Evolutionary conservation across 108 stramenopile genomes (phyloP).

Genomic region (Skeletonema costatum): DNA sequence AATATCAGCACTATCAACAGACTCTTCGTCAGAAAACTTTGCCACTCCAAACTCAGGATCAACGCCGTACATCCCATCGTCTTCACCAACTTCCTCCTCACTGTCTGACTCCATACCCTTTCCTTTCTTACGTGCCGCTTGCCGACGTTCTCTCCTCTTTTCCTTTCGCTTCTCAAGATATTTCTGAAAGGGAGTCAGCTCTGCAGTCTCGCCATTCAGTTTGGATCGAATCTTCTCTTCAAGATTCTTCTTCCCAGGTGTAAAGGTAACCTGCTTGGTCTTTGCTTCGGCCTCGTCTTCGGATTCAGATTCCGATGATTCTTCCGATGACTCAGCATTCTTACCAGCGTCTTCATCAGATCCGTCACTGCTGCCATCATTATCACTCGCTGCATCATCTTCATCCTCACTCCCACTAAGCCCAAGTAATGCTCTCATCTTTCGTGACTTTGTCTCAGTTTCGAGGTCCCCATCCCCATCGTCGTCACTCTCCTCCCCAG

Average conservation of each 20-base stretch:
- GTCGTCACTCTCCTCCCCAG: constrained; percentile 51
- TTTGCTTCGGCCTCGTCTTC: constrained; percentile 52
- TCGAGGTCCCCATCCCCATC: constrained; percentile 21
- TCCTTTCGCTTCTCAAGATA: constrained; percentile 87
- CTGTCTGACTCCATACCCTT: constrained; percentile 22
- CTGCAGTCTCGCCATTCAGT: constrained; percentile 43
- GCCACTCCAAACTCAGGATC: constrained; percentile 56
- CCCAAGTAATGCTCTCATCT: constrained; percentile 59
- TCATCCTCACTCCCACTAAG: constrained; percentile 55
- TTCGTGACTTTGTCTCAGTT: constrained; percentile 35
- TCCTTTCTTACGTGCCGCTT: constrained; percentile 53
- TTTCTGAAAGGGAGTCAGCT: constrained; percentile 86
- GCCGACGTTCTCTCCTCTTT: constrained; percentile 72
- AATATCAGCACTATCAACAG: constrained; percentile 17
- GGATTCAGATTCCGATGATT: constrained; percentile 16
- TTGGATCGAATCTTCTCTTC: constrained; percentile 82
- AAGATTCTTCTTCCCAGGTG: constrained; percentile 66
- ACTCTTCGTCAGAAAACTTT: constrained; percentile 43
- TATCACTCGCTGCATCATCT: constrained; percentile 19
- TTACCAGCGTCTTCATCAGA: constrained; percentile 11
- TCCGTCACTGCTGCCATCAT: constrained; percentile 22
- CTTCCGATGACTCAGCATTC: constrained; percentile 23
- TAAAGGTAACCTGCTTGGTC: constrained; percentile 60
- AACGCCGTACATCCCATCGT: constrained; percentile 43
- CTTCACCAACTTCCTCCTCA: constrained; percentile 19